Evolutionary conservation across 768 basidiomycete genomes (phyloP).

Genomic region (Exidia glandulosa): DNA sequence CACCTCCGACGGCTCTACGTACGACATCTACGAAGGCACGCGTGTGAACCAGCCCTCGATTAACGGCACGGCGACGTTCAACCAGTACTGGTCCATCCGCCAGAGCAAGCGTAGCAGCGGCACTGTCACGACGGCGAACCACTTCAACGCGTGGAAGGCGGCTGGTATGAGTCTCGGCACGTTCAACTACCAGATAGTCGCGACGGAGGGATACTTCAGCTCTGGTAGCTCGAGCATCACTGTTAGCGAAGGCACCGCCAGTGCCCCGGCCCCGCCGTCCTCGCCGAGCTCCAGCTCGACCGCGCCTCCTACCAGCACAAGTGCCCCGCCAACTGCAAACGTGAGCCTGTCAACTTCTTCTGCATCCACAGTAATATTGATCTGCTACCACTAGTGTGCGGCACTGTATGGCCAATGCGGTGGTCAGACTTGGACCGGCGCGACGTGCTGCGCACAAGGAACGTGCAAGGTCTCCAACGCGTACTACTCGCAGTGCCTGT

Average conservation of each 20-base stretch:
- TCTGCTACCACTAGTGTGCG: background rate
- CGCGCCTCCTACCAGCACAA: background rate
- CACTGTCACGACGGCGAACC: slow-evolving; percentile 3
- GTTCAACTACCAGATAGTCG: background rate
- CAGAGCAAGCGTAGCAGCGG: background rate
- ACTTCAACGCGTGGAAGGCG: slow-evolving; percentile 2
- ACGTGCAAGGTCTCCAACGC: slow-evolving; percentile 3
- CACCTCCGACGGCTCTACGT: slow-evolving; percentile 30
- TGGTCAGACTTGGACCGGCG: background rate
- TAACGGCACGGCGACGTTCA: slow-evolving; percentile 31
- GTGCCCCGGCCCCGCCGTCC: background rate
- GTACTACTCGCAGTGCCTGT: slow-evolving; percentile 3
- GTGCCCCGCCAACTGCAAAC: background rate
- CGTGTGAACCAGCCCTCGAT: slow-evolving; percentile 33
- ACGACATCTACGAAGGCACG: slow-evolving; percentile 29
- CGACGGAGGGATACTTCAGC: background rate
- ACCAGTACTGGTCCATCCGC: slow-evolving; percentile 7
- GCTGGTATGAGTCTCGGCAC: background rate
- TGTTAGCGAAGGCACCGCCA: background rate
- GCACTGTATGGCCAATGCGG: slow-evolving; percentile 1
- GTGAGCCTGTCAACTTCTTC: background rate
- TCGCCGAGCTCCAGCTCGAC: background rate
- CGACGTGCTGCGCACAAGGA: slow-evolving; percentile 1
- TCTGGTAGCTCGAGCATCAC: slow-evolving; percentile 4
- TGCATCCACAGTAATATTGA: background rate